Base-by-base conservation (phyloP, 768 basidiomycete species). In the Hypholoma fasciculare region DNA sequence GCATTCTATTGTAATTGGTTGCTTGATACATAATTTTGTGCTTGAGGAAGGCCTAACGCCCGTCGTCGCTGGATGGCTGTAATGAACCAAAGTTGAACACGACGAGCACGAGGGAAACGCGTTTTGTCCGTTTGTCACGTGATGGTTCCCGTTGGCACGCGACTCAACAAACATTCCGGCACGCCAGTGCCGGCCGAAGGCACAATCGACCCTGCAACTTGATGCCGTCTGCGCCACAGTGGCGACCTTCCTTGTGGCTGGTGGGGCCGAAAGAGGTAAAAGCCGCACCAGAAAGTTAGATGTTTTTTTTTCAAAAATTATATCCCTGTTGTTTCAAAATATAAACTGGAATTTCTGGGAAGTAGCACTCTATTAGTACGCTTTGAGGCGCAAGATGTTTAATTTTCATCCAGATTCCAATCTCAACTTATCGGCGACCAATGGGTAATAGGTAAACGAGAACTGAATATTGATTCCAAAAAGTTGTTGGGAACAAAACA, bases 11-110 rank as follows among this genome's bases (percentile, higher is more conserved):
- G 63, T 72, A 72, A 57, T 69, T 59, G 39, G 71, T 66, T 40
- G 73, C 70, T 34, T 73, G 64, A 67, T 77, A 75, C 62, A 79
- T 72, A 43, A 72, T 57, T 46, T 50, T n/a, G 48, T 59, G n/a
- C 38, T 38, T 58, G 47, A 40, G 27, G 55, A 46, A 68, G 79
- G 79, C 79, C 79, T 81, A 81, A 80, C 79, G 77, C 79, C 78
- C 42, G 59, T 54, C 27, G 61, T 57, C 56, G 49, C 34, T 49
- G 49, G 43, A 54, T 46, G 30, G 19, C 36, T 17, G 43, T 42
- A 16, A 34, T n/a, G 54, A 38, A 37, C 36, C 54, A 57, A 64
- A 65, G 59, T 63, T 57, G 54, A 61, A 64, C 54, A 44, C 37
- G 49, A 34, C 52, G 27, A 14, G 46, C 63, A 65, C 64, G 66